These are phyloP conservation scores for Mucor racemosus DNA, from an alignment of 371 early-diverging fungal species.

Conservation along the genomic window DNA sequence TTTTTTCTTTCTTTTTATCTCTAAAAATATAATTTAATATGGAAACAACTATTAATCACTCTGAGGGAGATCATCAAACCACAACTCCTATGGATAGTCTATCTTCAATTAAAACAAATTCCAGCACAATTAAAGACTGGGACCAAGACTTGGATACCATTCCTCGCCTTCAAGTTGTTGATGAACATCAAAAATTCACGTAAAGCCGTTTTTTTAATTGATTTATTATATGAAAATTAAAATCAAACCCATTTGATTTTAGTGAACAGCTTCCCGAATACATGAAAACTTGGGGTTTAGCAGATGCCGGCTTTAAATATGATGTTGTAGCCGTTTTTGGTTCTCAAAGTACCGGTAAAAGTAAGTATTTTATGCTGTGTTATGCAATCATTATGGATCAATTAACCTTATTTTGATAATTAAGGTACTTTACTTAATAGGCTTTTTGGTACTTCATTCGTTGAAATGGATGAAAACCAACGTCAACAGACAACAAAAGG, in stretches of 20 bases:
- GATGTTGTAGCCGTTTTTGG: constrained; percentile 98
- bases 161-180: constrained; percentile 81
- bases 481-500: constrained; percentile 96
- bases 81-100: neutral
- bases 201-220: constrained; percentile 40
- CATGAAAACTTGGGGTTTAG: constrained; percentile 86
- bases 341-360: constrained; percentile 97
- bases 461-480: constrained; percentile 88
- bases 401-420: neutral
- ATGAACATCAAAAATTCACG: constrained; percentile 87
- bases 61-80: neutral
- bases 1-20: neutral
- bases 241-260: neutral
- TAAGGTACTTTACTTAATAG: constrained; percentile 94
- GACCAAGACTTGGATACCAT: constrained; percentile 39
- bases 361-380: constrained; percentile 52
- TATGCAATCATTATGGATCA: neutral
- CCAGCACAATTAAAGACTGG: constrained; percentile 25
- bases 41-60: neutral
- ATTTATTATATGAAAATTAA: neutral
- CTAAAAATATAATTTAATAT: neutral
- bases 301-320: constrained; percentile 91
- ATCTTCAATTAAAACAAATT: neutral
- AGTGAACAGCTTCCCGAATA: constrained; percentile 73
- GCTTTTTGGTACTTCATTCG: constrained; percentile 93